Percentiles rank a stretch among this genome's conserved stretches.
Conservation (phyloP, 345 rosid species). For the Eucalyptus polyanthemos region DNA sequence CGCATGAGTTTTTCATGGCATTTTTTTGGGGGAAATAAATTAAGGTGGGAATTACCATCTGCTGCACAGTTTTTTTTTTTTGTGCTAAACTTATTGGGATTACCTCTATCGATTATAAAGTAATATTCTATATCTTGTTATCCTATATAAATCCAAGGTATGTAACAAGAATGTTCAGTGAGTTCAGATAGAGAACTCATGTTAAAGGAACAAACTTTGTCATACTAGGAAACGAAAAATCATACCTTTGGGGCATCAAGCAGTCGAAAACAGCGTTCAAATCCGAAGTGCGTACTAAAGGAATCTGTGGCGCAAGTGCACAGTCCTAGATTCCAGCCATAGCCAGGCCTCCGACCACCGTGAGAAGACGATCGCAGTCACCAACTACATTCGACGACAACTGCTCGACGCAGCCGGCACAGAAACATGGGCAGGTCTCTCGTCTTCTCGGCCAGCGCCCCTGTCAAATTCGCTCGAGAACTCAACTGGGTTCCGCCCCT, state of each 20-base stretch:
- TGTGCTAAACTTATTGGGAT: neutral
- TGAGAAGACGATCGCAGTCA: neutral
- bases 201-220: neutral
- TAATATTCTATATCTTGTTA: neutral
- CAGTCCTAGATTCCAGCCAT: neutral
- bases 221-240: neutral
- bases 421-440: conserved; percentile 36
- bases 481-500: neutral
- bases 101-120: neutral
- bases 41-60: neutral
- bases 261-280: neutral
- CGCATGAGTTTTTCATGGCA: neutral
- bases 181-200: neutral
- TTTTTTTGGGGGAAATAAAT: neutral
- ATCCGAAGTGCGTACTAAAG: neutral
- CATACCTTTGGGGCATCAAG: neutral
- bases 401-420: neutral
- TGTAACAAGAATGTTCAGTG: neutral
- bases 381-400: neutral
- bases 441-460: conserved; percentile 26
- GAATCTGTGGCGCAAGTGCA: neutral
- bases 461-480: conserved; percentile 17
- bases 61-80: accelerated
- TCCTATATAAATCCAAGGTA: neutral
- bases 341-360: neutral